These are phyloP conservation scores for Eimeria tenella DNA, from an alignment of 169 alveolate genomes.

Conservation along the genomic window DNA sequence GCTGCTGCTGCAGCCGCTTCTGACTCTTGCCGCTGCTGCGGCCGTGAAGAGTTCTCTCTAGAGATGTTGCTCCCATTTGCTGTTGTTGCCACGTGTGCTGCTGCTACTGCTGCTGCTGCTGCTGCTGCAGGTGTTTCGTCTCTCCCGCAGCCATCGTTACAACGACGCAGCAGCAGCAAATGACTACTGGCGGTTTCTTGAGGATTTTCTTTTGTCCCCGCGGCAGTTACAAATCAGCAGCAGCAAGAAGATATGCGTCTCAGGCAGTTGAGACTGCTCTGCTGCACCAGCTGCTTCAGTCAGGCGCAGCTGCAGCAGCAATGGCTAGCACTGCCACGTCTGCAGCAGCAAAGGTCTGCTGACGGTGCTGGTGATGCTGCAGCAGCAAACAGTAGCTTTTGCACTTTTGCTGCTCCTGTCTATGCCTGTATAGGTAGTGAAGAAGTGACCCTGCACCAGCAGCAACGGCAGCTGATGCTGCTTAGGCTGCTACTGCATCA, in stretches of 20 bases:
- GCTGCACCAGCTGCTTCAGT: background rate
- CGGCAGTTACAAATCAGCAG: constrained; percentile 47
- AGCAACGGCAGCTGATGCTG: background rate
- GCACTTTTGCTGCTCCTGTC: too few relatives aligned
- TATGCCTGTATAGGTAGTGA: too few relatives aligned
- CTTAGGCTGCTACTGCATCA: background rate
- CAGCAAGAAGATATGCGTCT: background rate
- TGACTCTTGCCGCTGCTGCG: background rate
- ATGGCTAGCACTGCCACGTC: background rate
- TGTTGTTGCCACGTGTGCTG: background rate
- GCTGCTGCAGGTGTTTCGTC: constrained; percentile 70
- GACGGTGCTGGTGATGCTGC: background rate
- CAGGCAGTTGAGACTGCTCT: background rate
- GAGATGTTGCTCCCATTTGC: background rate
- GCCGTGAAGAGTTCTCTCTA: background rate
- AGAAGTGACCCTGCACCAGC: too few relatives aligned
- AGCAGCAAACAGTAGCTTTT: background rate
- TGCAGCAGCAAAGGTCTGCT: constrained; percentile 8
- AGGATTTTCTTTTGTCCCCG: constrained; percentile 58
- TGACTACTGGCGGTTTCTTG: constrained; percentile 58
- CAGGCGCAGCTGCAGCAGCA: background rate
- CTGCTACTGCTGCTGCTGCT: constrained; percentile 47
- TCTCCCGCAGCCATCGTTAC: constrained; percentile 63
- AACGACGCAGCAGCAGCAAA: constrained; percentile 67
- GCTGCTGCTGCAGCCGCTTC: background rate